These are phyloP conservation scores for Senecio squalidus DNA, from an alignment of 140 eudicot species.

Conservation along the genomic window DNA sequence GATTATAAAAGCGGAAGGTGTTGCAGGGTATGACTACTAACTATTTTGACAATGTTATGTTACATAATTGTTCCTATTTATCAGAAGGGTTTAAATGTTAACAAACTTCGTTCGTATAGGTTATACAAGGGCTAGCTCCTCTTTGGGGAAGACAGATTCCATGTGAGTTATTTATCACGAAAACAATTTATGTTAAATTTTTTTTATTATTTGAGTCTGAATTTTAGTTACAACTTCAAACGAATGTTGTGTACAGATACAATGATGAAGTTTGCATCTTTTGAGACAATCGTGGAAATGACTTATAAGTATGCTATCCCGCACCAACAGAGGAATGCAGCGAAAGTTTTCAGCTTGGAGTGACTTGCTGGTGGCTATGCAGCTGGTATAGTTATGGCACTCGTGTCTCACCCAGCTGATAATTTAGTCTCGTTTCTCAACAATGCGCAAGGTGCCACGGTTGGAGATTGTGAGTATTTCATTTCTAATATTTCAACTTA, in stretches of 20 bases:
- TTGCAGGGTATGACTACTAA: constrained; percentile 45
- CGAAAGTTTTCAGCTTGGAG: no score
- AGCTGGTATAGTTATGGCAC: constrained; percentile 34
- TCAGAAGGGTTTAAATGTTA: neutral
- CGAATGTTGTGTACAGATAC: neutral
- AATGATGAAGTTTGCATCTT: constrained; percentile 65
- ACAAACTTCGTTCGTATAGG: constrained; percentile 23
- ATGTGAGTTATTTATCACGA: constrained; percentile 37
- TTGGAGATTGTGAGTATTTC: neutral
- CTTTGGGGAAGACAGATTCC: constrained; percentile 93
- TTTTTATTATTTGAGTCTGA: neutral
- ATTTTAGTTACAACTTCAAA: neutral
- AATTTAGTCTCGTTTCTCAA: constrained; percentile 74
- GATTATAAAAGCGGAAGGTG: neutral
- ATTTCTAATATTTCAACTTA: neutral
- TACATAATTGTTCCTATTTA: neutral
- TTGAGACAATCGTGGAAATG: constrained; percentile 55
- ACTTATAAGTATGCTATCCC: constrained; percentile 29
- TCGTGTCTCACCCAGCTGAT: constrained; percentile 75
- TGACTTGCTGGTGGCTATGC: no score
- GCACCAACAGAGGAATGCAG: no score
- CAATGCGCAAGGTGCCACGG: constrained; percentile 53
- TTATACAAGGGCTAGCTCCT: constrained; percentile 70
- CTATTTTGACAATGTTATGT: neutral
- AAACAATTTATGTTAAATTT: neutral